A percentile compares a stretch with the other conserved stretches of the same genome.
These are phyloP conservation scores for Barnettozyma hawaiiensis DNA, from an alignment of 1,139 yeast species.

Conservation along the genomic window DNA sequence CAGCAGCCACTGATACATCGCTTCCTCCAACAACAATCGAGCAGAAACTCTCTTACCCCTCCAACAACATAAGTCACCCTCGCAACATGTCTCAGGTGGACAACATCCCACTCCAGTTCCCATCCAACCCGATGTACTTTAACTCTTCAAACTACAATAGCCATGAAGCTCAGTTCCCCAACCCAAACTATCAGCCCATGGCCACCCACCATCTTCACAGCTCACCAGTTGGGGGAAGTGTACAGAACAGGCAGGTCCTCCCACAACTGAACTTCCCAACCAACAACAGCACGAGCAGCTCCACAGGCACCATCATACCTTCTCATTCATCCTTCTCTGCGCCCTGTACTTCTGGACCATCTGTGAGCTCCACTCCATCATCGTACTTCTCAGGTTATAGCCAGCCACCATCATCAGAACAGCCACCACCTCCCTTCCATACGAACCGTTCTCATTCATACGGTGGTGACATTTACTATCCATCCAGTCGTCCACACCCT, in stretches of 20 bases:
- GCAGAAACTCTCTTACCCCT: conserved; percentile 1
- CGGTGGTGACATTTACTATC: conserved; percentile 8
- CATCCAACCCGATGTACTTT: conserved; percentile 6
- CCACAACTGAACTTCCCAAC: conserved; percentile 15
- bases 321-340: conserved; percentile 1
- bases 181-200: conserved; percentile 6
- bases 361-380: conserved; percentile 1
- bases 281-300: background rate
- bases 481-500: background rate
- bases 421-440: background rate
- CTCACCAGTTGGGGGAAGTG: background rate
- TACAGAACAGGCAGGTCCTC: conserved; percentile 7
- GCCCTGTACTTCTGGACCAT: background rate
- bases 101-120: conserved; percentile 6
- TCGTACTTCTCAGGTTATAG: background rate
- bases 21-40: background rate
- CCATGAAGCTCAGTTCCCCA: conserved; percentile 1
- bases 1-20: background rate
- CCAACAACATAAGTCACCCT: background rate
- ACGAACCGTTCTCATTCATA: conserved; percentile 10
- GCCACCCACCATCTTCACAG: conserved; percentile 1
- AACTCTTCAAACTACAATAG: background rate
- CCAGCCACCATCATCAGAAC: background rate
- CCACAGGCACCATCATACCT: background rate
- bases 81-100: conserved; percentile 4